A percentile compares a stretch with the other conserved stretches of the same genome.
Evolutionary conservation across 2,329 filamentous ascomycete genomes (phyloP).

Genomic region (Sporothrix pallida): DNA sequence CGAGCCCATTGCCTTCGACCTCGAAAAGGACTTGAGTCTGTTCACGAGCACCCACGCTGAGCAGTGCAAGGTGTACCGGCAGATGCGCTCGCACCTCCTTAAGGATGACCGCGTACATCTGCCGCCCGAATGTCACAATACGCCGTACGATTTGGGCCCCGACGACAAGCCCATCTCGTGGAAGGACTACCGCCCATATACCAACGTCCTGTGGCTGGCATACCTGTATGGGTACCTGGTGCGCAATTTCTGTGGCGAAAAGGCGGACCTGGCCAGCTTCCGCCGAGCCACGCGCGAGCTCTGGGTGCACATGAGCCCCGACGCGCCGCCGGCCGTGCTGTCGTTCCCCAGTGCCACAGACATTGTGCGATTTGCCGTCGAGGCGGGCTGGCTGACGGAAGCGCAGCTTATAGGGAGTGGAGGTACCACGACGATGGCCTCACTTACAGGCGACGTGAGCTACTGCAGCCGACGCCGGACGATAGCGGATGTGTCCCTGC

Average conservation of each 20-base stretch:
- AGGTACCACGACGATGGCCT: not conserved
- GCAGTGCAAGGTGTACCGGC: constrained; percentile 67
- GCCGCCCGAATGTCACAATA: constrained; percentile 54
- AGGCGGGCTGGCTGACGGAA: constrained; percentile 62
- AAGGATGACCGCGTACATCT: constrained; percentile 58
- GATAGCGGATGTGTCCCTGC: constrained; percentile 19
- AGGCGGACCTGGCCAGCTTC: constrained; percentile 55
- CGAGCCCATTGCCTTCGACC: constrained; percentile 57
- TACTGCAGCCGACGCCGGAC: constrained; percentile 16
- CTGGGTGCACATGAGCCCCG: constrained; percentile 59
- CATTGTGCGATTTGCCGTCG: constrained; percentile 62
- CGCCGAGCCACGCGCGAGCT: constrained; percentile 57
- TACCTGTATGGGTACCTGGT: constrained; percentile 64
- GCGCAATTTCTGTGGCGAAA: constrained; percentile 54
- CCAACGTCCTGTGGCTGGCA: constrained; percentile 69
- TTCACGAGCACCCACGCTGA: constrained; percentile 65
- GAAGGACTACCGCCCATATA: constrained; percentile 63
- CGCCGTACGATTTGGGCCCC: constrained; percentile 54
- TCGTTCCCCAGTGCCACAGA: constrained; percentile 63
- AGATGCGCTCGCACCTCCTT: constrained; percentile 64
- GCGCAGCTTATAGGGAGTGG: constrained; percentile 54
- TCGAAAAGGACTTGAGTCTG: constrained; percentile 64
- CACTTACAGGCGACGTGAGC: constrained; percentile 13
- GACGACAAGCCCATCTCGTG: constrained; percentile 59
- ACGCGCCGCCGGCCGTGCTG: constrained; percentile 54